phyloP scores from a whole-genome alignment of 2,329 filamentous ascomycete species.

The Rhinocladiella mackenziei region DNA sequence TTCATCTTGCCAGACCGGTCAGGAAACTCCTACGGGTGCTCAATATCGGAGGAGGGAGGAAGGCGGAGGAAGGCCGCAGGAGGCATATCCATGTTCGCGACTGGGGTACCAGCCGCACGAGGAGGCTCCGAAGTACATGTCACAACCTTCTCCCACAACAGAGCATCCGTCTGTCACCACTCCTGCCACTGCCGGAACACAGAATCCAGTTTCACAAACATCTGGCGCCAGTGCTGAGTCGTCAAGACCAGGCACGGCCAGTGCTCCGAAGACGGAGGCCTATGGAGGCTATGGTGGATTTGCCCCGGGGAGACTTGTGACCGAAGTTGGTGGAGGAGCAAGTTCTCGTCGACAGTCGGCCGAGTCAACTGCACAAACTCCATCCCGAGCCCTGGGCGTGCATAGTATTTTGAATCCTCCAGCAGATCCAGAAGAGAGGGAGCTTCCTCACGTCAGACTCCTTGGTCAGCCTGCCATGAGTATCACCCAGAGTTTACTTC shows the following conservation, averaged over 20 bases:
- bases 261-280: conserved; percentile 17
- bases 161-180: conserved; percentile 18
- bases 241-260: conserved; percentile 20
- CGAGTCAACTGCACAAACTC: conserved; percentile 15
- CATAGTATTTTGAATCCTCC: conserved; percentile 47
- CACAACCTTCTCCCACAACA: conserved; percentile 21
- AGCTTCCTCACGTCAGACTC: conserved; percentile 5
- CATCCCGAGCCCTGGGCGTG: conserved; percentile 38
- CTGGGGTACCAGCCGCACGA: conserved; percentile 21
- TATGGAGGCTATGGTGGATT: conserved; percentile 16
- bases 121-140: conserved; percentile 29
- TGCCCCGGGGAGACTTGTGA: conserved; percentile 5
- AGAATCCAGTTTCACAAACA: conserved; percentile 4
- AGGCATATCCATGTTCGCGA: conserved; percentile 26
- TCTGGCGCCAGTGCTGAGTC: conserved; percentile 12
- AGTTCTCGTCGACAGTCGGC: conserved; percentile 14
- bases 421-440: conserved; percentile 27
- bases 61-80: conserved; percentile 24
- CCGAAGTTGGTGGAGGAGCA: conserved; percentile 9
- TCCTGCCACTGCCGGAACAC: conserved; percentile 12
- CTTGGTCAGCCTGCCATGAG: conserved; percentile 9
- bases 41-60: conserved; percentile 22
- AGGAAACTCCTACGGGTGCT: conserved; percentile 8
- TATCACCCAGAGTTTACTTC: conserved; percentile 9
- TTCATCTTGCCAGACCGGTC: conserved; percentile 11